Evolutionary conservation across 202 grass and related monocot genomes (phyloP), one percentile per base, ranked within the genome.

Genomic region (Schoenoplectus tabernaemontani): DNA sequence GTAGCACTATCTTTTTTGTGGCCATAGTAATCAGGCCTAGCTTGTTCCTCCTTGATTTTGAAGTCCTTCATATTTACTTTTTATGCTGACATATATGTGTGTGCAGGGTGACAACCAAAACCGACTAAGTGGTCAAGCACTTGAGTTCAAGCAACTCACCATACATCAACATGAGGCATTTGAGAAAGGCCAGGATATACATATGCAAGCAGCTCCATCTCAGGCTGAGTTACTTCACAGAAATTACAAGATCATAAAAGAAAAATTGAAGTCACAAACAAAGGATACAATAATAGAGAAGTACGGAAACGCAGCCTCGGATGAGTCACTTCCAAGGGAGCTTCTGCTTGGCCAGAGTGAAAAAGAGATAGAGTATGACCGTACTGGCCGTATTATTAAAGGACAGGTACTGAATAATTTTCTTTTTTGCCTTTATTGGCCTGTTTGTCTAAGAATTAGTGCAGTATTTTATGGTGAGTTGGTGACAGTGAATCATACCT

Each of bases 121-220:
- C 51, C 79, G 91, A 56, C 60, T 92, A 15, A 95, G 91, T 79
- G 95, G 95, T 41, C 95, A 98, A 98, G 95, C 95, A 48, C 58
- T 87, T 10, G 91, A 98, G 57, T 95, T 98, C 84, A 98, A 98
- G 62, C 87, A 98, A 71, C 88, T 92, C 56, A 98, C 93, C 50
- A 70, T 92, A 6, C 95, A 98, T 87, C 64, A 90, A 6, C 91
- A 91, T 83, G 95, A 98, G 83, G 91, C 96, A 82, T 98, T 98
- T 77, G 95, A 95, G 3, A 98, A 94, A 82, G 96, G 96, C 1
- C 96, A 98, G 62, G 91, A 98, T 86, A 89, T 98, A 47, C 91
- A 98, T 68, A 92, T 98, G 96, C 91, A 98, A 86, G 95, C 91
- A 34, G 88, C 96, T 16, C 96, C 96, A 72, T 98, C 96, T 71